Base-by-base conservation (phyloP, 495 filamentous ascomycete species). In the Cercophora scortea region DNA sequence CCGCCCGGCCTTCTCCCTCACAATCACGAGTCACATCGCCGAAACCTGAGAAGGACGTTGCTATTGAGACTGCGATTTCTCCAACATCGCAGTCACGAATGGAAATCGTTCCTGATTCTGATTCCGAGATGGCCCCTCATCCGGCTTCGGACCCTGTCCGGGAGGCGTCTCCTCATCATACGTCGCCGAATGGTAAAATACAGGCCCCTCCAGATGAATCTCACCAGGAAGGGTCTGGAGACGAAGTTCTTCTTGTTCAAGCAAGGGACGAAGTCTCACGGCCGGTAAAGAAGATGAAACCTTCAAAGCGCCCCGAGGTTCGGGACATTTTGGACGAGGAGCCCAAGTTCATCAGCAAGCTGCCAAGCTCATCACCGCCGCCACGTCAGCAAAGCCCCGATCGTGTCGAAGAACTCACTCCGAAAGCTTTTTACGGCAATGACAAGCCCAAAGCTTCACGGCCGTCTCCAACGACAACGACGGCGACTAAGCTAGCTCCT, bases 211-310 rank as follows among this genome's bases (percentile, higher is more conserved):
- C 25, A 25, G 25, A 25, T 25, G 25, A 2, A 25, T 25, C 25
- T 25, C 25, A 25, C 5, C 25, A 25, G 25, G 48, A 45, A 10
- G 41, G 40, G 7, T 49, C 45, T 38, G 19, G 15, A 12, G 46
- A 49, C 16, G 52, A 54, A 36, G 52, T 54, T 10, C 32, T 42
- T 35, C 52, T 54, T 32, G 15, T 53, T 33, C 44, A 11, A 25
- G 25, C 9, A 33, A 25, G 13, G 6, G 35, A 42, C 44, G 15
- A 35, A 11, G 12, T 35, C 16, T 9, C 9, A 11, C 38, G 12
- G 38, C n/a, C n/a, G 32, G 17, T n/a, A 10, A 13, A 7, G 44
- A 42, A 8, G 10, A 38, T 4, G 32, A 46, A 13, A n/a, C 6
- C 25, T 8, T 4, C 4, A 12, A 32, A 32, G 12, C 12, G 8